phyloP scores from a whole-genome alignment of 495 filamentous ascomycete genomes.

The Penicillium lividum region DNA sequence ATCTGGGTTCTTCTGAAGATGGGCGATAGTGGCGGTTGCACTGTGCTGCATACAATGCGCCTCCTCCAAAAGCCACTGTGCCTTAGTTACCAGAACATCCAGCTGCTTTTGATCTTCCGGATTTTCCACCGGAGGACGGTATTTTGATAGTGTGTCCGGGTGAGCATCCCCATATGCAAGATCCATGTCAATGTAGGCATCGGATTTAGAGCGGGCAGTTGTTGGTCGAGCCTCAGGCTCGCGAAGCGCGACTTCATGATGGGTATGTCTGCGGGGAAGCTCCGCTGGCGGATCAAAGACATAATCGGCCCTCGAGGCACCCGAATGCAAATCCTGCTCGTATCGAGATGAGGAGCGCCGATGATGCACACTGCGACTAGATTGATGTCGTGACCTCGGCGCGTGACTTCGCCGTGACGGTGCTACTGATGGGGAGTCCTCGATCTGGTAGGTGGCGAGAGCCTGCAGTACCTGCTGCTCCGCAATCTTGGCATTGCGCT shows the following conservation, averaged over 20 bases:
- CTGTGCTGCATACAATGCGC: conserved; percentile 84
- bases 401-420: conserved; percentile 42
- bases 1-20: conserved; percentile 86
- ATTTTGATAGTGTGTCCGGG: conserved; percentile 42
- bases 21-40: conserved; percentile 79
- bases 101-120: conserved; percentile 58
- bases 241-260: conserved; percentile 37
- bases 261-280: conserved; percentile 51
- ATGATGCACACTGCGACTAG: conserved; percentile 30
- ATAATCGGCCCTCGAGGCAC: conserved; percentile 18
- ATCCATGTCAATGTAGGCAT: conserved; percentile 77
- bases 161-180: conserved; percentile 74
- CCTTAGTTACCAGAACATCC: conserved; percentile 61
- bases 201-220: conserved; percentile 43
- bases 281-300: conserved; percentile 25
- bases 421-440: conserved; percentile 51
- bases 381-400: conserved; percentile 34
- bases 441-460: conserved; percentile 48
- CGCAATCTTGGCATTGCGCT: conserved; percentile 58
- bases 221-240: conserved; percentile 27
- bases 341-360: conserved; percentile 29
- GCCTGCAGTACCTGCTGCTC: conserved; percentile 53
- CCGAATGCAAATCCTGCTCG: conserved; percentile 37
- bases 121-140: conserved; percentile 24
- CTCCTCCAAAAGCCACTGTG: conserved; percentile 75